Conservation (phyloP, 139 green algal genomes). For the Eudorina sp. region DNA sequence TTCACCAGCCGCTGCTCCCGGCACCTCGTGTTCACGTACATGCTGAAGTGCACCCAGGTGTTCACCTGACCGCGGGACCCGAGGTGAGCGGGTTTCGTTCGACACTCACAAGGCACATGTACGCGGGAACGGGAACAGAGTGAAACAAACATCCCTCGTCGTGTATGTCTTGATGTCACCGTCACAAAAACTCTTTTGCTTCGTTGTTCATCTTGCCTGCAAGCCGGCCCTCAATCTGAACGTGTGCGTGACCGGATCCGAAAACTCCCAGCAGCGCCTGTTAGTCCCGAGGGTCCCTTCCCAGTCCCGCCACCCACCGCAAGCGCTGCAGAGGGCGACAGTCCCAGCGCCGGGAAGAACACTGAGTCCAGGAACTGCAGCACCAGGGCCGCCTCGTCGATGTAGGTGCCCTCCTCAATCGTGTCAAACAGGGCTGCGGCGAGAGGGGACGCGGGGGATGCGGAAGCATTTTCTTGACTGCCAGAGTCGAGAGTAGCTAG, state of each 20-base stretch:
- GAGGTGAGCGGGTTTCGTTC: neutral
- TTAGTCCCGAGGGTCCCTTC: no score
- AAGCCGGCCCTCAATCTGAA: no score
- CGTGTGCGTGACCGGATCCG: no score
- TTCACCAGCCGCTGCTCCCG: constrained; percentile 37
- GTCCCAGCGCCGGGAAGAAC: constrained; percentile 47
- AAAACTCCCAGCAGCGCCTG: no score
- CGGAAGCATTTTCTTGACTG: no score
- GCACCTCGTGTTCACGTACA: constrained; percentile 50
- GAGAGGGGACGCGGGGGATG: neutral
- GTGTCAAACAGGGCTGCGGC: constrained; percentile 47
- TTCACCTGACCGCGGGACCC: constrained; percentile 10
- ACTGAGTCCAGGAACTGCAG: constrained; percentile 31
- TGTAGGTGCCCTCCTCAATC: constrained; percentile 22
- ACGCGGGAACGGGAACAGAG: no score
- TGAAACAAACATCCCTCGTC: no score
- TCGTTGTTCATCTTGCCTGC: no score
- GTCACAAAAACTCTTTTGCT: no score
- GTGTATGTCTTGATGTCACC: no score
- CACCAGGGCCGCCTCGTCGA: constrained; percentile 48
- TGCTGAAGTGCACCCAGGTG: constrained; percentile 50
- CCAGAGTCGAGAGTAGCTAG: no score
- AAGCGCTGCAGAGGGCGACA: constrained; percentile 8
- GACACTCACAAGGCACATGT: no score
- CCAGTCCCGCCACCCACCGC: constrained; percentile 32